These are phyloP conservation scores for Euphorbia peplus DNA, from an alignment of 345 rosid genomes.

Conservation along the genomic window DNA sequence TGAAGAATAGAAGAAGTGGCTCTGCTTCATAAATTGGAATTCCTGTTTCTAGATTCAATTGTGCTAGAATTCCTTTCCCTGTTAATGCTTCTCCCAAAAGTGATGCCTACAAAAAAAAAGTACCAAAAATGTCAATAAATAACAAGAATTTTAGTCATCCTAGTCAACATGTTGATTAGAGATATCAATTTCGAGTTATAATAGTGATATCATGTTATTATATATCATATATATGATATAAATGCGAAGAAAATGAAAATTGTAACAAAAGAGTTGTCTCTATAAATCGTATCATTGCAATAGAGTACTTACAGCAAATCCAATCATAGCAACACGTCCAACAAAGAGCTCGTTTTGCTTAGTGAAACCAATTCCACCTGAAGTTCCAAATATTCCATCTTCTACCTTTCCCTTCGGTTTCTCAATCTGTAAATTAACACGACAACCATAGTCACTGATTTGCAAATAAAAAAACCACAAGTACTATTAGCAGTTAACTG, in stretches of 20 bases:
- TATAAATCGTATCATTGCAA: too few relatives aligned
- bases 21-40: slow-evolving; percentile 95
- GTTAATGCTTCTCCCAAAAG: slow-evolving; percentile 84
- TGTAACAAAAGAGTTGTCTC: too few relatives aligned
- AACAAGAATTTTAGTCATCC: too few relatives aligned
- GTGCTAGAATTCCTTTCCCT: slow-evolving; percentile 88
- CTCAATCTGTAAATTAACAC: too few relatives aligned
- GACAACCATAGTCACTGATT: slow-evolving; percentile 7
- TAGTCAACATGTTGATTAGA: too few relatives aligned
- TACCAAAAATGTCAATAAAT: too few relatives aligned
- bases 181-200: too few relatives aligned
- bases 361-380: slow-evolving; percentile 96
- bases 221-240: too few relatives aligned
- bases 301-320: slow-evolving; percentile 73
- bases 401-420: slow-evolving; percentile 59
- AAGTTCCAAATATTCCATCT: slow-evolving; percentile 90
- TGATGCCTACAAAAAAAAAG: slow-evolving; percentile 72
- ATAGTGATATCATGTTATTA: too few relatives aligned
- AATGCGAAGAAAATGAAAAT: too few relatives aligned
- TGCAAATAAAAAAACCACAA: too few relatives aligned
- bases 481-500: too few relatives aligned
- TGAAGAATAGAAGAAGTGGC: slow-evolving; percentile 93
- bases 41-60: slow-evolving; percentile 85
- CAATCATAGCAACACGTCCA: slow-evolving; percentile 99
- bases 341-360: slow-evolving; percentile 94